Evolutionary conservation across 1,284 basidiomycete genomes (phyloP), one percentile per base, ranked within the genome.

Genomic region (Tetrapyrgos nigripes): DNA sequence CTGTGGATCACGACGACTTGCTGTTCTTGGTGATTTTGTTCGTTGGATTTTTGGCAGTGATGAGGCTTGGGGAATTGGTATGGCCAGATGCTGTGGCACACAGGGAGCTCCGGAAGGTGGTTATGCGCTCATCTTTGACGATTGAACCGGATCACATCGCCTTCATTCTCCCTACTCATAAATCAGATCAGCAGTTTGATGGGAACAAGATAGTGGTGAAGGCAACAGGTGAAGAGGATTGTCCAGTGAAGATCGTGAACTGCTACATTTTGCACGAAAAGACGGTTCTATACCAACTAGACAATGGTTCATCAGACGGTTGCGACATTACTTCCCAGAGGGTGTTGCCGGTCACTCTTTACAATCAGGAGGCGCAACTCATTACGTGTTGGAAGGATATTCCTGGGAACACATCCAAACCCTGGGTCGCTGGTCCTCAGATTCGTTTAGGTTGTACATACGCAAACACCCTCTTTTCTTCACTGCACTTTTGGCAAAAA

Each of bases 21-120:
- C 50, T 64, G 6, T 61, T 46, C 23, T 19, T 53, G 11, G 28
- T 57, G 11, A n/a, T n/a, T n/a, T n/a, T n/a, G n/a, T n/a, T n/a
- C n/a, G n/a, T n/a, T n/a, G n/a, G n/a, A n/a, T n/a, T 51, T 13
- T 29, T n/a, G 19, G 48, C 14, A 14, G 26, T 57, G 28, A 2
- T 57, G 33, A n/a, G 49, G 2, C 35, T 57, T 13, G 55, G 28
- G 10, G 47, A 57, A 31, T 19, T 57, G 17, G 28, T 26, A 11
- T 21, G 17, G 33, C 31, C 33, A 3, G 55, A 37, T 43, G 10
- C 62, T 11, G 9, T 1, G 0, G 17, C n/a, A 0, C 55, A 70
- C 0, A 62, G 54, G 0, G 54, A 71, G 19, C 43, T 14, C 37
- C 21, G 21, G 21, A 43, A 37, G 13, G 21, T 28, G 24, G 29